Conservation (phyloP, 306 rosid species). For the Styphnolobium japonicum region DNA sequence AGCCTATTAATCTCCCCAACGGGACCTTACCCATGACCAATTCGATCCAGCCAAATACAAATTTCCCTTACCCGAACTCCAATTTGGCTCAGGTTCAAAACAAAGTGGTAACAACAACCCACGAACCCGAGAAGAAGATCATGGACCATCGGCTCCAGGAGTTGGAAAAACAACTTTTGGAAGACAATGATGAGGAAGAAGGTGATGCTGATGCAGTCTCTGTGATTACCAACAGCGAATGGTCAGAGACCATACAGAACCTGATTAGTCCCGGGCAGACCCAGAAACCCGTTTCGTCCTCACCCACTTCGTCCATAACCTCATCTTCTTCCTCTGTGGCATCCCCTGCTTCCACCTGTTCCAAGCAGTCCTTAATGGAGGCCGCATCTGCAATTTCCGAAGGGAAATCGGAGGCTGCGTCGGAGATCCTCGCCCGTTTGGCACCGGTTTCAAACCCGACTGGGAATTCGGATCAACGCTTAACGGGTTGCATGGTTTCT, state of each 20-base stretch:
- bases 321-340: conserved; percentile 57
- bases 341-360: conserved; percentile 45
- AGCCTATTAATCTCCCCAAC: conserved; percentile 14
- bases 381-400: conserved; percentile 66
- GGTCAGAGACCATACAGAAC: conserved; percentile 70
- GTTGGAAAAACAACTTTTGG: conserved; percentile 72
- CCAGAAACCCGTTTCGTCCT: conserved; percentile 47
- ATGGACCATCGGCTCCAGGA: conserved; percentile 58
- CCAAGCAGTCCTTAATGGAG: conserved; percentile 59
- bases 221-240: conserved; percentile 55
- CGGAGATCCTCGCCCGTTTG: conserved; percentile 57
- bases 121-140: conserved; percentile 43
- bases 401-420: conserved; percentile 44
- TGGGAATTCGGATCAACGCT: conserved; percentile 48
- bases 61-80: neutral
- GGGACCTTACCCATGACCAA: neutral
- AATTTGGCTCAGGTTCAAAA: conserved; percentile 21
- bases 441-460: conserved; percentile 17
- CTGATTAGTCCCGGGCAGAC: conserved; percentile 39
- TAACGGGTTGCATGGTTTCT: conserved; percentile 39
- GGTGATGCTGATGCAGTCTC: conserved; percentile 58
- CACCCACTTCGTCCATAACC: conserved; percentile 61
- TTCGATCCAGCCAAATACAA: neutral
- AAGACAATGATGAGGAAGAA: conserved; percentile 59
- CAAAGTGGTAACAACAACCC: neutral